Evolutionary conservation across 192 early-diverging fungal species (phyloP).

Genomic region (Backusella westeae): DNA sequence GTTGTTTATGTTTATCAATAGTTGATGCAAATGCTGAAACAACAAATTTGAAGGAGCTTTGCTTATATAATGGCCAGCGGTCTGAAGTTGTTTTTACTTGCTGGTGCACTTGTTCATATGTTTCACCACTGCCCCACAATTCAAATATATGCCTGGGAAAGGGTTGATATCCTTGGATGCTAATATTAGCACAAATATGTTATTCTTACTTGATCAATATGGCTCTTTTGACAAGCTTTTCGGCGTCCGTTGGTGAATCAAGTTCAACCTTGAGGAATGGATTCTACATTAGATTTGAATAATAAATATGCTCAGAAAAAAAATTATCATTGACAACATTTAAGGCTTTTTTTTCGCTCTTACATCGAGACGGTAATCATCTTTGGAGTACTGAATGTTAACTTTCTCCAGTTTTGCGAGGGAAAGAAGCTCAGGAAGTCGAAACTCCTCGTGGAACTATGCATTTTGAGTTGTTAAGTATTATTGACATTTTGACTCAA

Average conservation of each 20-base stretch:
- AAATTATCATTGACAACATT: neutral
- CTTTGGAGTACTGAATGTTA: constrained; percentile 56
- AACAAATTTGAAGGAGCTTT: constrained; percentile 69
- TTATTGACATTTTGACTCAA: neutral
- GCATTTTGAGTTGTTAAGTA: neutral
- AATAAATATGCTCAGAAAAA: neutral
- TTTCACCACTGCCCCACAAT: constrained; percentile 69
- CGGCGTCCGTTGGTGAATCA: constrained; percentile 65
- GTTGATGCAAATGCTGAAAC: constrained; percentile 78
- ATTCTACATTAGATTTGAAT: constrained; percentile 40
- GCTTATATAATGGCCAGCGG: constrained; percentile 50
- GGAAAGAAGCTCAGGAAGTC: constrained; percentile 80
- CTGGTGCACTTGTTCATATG: constrained; percentile 60
- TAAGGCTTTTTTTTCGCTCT: neutral
- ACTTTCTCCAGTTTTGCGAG: constrained; percentile 79
- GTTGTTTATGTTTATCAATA: constrained; percentile 68
- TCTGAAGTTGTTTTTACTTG: constrained; percentile 58
- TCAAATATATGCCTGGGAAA: constrained; percentile 51
- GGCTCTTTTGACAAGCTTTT: constrained; percentile 70
- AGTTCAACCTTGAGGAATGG: constrained; percentile 82
- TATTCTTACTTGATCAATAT: constrained; percentile 76
- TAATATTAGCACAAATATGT: neutral
- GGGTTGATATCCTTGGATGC: neutral
- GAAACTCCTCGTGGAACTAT: constrained; percentile 63
- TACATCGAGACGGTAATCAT: constrained; percentile 63